Evolutionary conservation across 164 flowering plant genomes (phyloP).

Genomic region (Stephania yunnanensis): DNA sequence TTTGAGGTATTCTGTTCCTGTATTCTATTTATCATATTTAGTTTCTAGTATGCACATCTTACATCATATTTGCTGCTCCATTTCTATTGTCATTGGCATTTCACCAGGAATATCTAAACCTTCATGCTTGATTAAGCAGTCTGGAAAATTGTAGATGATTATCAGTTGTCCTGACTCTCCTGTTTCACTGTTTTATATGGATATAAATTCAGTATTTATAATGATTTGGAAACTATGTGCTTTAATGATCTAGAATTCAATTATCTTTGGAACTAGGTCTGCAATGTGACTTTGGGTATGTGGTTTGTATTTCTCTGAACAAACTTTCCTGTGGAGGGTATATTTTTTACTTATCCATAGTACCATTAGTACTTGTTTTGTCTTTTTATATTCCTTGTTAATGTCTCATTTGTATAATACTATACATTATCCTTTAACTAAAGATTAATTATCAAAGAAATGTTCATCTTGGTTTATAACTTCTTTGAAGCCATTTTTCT

Average conservation of each 20-base stretch:
- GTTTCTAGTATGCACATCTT: not conserved
- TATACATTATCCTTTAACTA: not conserved
- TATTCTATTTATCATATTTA: not conserved
- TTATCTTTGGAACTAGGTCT: not conserved
- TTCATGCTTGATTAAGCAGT: not conserved
- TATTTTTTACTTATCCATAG: too few relatives aligned
- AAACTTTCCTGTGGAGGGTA: not conserved
- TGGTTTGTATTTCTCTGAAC: too few relatives aligned
- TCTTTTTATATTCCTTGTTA: not conserved
- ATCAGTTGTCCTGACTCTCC: not conserved
- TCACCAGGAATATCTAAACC: not conserved
- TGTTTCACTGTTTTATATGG: not conserved
- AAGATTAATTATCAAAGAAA: too few relatives aligned
- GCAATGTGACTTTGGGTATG: too few relatives aligned
- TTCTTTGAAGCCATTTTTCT: too few relatives aligned
- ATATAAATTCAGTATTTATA: not conserved
- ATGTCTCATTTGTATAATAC: too few relatives aligned
- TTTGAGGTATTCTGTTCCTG: constrained; percentile 56
- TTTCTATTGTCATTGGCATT: not conserved
- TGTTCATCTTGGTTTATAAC: too few relatives aligned
- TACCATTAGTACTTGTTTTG: not conserved
- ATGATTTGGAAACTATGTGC: not conserved
- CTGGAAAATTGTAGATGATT: not conserved
- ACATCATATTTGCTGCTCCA: not conserved
- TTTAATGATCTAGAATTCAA: not conserved